Evolutionary conservation across 2,329 filamentous ascomycete genomes (phyloP).

Genomic region (Exutisphaerella laricina): DNA sequence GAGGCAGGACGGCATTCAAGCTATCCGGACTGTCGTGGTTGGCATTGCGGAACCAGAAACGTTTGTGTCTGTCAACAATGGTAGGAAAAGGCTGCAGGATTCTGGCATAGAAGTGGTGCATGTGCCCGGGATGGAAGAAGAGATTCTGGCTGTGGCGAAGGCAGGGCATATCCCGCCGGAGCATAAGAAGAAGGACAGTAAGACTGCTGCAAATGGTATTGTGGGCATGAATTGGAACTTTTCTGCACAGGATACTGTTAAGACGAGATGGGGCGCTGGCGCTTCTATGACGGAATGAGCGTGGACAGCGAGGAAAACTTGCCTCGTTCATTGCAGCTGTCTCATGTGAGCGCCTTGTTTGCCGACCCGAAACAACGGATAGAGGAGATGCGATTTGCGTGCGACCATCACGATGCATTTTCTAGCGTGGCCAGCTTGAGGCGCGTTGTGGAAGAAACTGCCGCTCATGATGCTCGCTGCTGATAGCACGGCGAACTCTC

Average conservation of each 20-base stretch:
- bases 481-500: background rate
- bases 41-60: constrained; percentile 85
- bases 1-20: constrained; percentile 44
- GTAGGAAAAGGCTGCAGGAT: constrained; percentile 62
- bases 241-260: background rate
- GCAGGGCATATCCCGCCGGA: constrained; percentile 58
- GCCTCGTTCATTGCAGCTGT: too few relatives aligned
- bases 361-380: too few relatives aligned
- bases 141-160: constrained; percentile 76
- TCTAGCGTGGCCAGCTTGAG: too few relatives aligned
- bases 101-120: constrained; percentile 69
- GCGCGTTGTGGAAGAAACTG: too few relatives aligned
- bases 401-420: too few relatives aligned
- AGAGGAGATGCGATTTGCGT: too few relatives aligned
- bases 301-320: too few relatives aligned
- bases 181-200: background rate
- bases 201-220: background rate
- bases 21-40: constrained; percentile 73
- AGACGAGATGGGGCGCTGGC: background rate
- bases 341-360: too few relatives aligned
- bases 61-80: constrained; percentile 79
- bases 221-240: constrained; percentile 3
- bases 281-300: background rate
- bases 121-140: constrained; percentile 68
- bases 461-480: too few relatives aligned